phyloP scores from a whole-genome alignment of 225 moss, liverwort and hornwort species.

The Physcomitrellopsis africana region DNA sequence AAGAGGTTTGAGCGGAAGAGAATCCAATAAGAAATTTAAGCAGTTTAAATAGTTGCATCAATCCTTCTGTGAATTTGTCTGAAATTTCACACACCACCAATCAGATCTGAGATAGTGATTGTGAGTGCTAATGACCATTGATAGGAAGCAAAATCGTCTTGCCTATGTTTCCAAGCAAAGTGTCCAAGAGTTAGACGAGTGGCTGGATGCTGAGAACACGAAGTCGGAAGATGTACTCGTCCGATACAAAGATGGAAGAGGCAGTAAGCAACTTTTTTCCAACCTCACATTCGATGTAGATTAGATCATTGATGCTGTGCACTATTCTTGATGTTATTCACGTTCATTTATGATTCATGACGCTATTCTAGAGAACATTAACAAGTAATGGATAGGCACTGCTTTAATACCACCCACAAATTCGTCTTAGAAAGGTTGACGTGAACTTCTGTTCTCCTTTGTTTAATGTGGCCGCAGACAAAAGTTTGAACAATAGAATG shows the following conservation, averaged over 20 bases:
- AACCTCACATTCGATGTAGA: background rate
- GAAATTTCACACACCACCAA: background rate
- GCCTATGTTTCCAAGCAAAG: conserved; percentile 49
- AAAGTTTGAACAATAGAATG: conserved; percentile 38
- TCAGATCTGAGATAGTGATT: background rate
- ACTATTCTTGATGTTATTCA: background rate
- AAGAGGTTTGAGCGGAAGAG: conserved; percentile 5
- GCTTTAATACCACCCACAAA: background rate
- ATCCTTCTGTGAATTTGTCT: background rate
- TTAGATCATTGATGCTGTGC: background rate
- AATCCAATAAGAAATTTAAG: background rate
- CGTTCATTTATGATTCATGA: background rate
- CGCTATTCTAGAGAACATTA: no score
- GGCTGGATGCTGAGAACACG: conserved; percentile 35
- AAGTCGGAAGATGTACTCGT: conserved; percentile 51
- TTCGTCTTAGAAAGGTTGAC: background rate
- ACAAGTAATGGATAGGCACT: background rate
- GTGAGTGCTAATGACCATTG: conserved; percentile 32
- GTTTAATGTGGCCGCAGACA: conserved; percentile 32
- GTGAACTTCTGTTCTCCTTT: background rate
- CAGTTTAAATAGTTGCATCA: background rate
- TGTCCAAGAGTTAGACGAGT: conserved; percentile 48
- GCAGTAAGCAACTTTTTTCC: conserved; percentile 35
- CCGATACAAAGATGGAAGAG: conserved; percentile 54
- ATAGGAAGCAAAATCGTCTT: conserved; percentile 39